A percentile compares a stretch with the other conserved stretches of the same genome.
Evolutionary conservation across 192 early-diverging fungal species (phyloP).

Genomic region (Dimargaris cristalligena): DNA sequence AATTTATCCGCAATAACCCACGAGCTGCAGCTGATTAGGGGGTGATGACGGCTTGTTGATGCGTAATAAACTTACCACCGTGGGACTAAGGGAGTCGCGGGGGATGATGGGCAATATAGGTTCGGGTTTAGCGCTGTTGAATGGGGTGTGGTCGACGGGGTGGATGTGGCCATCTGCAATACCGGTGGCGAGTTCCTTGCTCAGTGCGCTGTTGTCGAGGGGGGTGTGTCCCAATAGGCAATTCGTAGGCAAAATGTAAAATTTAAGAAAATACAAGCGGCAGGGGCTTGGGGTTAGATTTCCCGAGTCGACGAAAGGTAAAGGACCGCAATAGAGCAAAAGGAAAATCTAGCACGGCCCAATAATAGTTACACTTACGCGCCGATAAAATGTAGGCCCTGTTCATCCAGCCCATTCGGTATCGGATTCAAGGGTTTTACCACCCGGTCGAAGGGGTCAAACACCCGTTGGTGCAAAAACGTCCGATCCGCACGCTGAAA

Average conservation of each 20-base stretch:
- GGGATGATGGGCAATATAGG: too few species aligned
- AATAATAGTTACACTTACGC: slow-evolving; percentile 1
- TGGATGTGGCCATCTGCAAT: slow-evolving; percentile 46
- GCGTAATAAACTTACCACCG: too few species aligned
- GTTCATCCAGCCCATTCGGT: slow-evolving; percentile 22
- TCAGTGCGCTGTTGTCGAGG: slow-evolving; percentile 23
- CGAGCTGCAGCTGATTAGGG: too few species aligned
- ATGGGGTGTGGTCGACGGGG: slow-evolving; percentile 37
- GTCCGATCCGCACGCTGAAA: slow-evolving; percentile 68
- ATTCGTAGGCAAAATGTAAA: too few species aligned
- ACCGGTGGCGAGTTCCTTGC: slow-evolving; percentile 27
- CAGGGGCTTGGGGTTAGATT: background rate
- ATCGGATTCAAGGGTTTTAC: slow-evolving; percentile 42
- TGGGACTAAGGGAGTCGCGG: too few species aligned
- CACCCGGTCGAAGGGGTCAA: slow-evolving; percentile 35
- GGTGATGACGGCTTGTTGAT: too few species aligned
- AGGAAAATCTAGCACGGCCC: too few species aligned
- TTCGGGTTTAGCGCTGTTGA: slow-evolving; percentile 14
- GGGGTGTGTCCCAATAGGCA: too few species aligned
- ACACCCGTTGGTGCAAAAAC: slow-evolving; percentile 84
- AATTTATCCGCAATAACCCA: too few species aligned
- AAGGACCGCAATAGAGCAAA: too few species aligned
- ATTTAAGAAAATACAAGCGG: background rate
- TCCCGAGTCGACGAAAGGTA: too few species aligned
- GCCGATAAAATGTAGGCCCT: slow-evolving; percentile 34